Conservation (phyloP, 2,329 filamentous ascomycete species). For the Fusarium sp. region DNA sequence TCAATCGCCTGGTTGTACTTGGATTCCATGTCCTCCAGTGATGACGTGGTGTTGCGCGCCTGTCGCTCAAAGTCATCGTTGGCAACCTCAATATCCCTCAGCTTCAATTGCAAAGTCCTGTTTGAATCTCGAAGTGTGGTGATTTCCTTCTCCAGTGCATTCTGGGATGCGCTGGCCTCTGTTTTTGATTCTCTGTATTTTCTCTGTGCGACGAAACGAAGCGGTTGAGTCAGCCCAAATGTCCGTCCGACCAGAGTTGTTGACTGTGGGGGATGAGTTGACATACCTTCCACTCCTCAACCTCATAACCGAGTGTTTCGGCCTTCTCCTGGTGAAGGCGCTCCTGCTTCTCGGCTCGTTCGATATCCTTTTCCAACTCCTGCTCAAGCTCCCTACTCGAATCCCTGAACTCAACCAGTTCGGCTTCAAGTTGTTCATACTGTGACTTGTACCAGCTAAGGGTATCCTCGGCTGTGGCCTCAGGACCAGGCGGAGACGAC, state of each 20-base stretch:
- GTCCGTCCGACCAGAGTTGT: not conserved
- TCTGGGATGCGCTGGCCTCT: constrained; percentile 88
- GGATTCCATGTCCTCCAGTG: constrained; percentile 94
- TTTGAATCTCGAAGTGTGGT: constrained; percentile 89
- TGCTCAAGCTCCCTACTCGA: constrained; percentile 94
- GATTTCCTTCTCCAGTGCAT: constrained; percentile 92
- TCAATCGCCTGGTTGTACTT: constrained; percentile 98
- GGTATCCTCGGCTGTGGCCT: constrained; percentile 75
- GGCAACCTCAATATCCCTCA: constrained; percentile 95
- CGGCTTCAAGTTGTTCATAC: constrained; percentile 91
- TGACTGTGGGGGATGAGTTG: constrained; percentile 4
- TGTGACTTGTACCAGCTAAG: constrained; percentile 95
- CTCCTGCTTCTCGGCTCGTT: constrained; percentile 94
- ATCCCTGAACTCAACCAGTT: constrained; percentile 92
- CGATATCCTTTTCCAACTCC: constrained; percentile 95
- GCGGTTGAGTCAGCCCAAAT: constrained; percentile 23
- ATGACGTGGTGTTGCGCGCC: constrained; percentile 94
- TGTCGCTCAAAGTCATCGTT: constrained; percentile 99
- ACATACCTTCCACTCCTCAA: constrained; percentile 97
- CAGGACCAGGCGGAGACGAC: constrained; percentile 71
- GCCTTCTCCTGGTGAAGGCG: constrained; percentile 87
- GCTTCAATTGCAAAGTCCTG: constrained; percentile 81
- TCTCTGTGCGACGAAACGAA: constrained; percentile 65
- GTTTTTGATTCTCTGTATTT: constrained; percentile 97
- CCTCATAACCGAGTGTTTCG: constrained; percentile 86